phyloP scores from a whole-genome alignment of 176 grass and related monocot genomes.

The Urochloa ruziziensis region DNA sequence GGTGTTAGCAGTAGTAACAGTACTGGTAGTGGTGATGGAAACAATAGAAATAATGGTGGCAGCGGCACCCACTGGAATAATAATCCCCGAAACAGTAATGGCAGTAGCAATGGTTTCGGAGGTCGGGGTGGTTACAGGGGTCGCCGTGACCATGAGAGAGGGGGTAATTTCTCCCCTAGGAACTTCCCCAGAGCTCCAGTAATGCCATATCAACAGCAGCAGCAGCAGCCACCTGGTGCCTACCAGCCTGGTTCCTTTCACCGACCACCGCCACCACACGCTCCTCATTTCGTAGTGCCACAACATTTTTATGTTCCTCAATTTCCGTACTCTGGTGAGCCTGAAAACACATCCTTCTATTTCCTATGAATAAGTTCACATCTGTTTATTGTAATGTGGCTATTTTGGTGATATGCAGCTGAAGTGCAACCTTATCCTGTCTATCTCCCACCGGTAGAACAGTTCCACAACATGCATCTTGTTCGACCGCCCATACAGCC shows the following conservation, averaged over 20 bases:
- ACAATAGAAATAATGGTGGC: constrained; percentile 8
- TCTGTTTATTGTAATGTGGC: constrained; percentile 20
- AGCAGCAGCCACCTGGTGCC: constrained; percentile 23
- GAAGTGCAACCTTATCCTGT: constrained; percentile 39
- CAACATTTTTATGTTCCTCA: constrained; percentile 33
- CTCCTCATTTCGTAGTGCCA: constrained; percentile 37
- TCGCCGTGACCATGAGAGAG: constrained; percentile 53
- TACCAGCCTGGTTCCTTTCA: constrained; percentile 43
- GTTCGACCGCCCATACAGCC: constrained; percentile 38
- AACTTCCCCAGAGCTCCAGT: constrained; percentile 23
- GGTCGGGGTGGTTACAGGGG: constrained; percentile 44
- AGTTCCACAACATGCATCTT: constrained; percentile 53
- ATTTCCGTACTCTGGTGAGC: constrained; percentile 51
- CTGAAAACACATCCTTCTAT: background rate
- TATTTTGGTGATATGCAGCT: constrained; percentile 24
- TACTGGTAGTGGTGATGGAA: constrained; percentile 23
- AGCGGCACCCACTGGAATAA: constrained; percentile 25
- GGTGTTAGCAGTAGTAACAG: constrained; percentile 3
- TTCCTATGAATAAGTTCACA: background rate
- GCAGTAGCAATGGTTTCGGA: constrained; percentile 29
- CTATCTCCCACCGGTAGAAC: constrained; percentile 47
- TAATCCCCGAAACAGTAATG: constrained; percentile 18
- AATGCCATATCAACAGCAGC: constrained; percentile 24
- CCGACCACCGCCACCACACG: constrained; percentile 3
- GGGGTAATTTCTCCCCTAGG: constrained; percentile 38